Evolutionary conservation across 768 basidiomycete genomes (phyloP).

Genomic region (Lyophyllum decastes): DNA sequence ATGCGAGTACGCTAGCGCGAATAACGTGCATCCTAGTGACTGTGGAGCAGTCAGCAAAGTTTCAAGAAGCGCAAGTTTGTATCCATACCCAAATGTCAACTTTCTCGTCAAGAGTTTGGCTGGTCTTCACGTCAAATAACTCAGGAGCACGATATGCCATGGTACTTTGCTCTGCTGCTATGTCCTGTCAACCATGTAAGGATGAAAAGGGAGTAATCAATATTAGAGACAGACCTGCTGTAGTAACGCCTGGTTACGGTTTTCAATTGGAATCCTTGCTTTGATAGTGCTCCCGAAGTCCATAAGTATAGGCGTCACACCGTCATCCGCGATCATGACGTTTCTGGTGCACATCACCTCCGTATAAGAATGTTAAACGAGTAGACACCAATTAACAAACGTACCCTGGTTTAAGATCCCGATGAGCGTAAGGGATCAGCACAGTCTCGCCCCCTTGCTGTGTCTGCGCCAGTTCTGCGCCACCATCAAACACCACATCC

Average conservation of each 20-base stretch:
- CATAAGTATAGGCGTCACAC: slow-evolving; percentile 88
- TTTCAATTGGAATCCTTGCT: slow-evolving; percentile 81
- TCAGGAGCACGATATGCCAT: slow-evolving; percentile 99
- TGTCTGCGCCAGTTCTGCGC: slow-evolving; percentile 60
- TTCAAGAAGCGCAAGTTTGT: background rate
- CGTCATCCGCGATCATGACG: slow-evolving; percentile 95
- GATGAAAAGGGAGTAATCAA: background rate
- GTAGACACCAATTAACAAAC: slow-evolving; percentile 25
- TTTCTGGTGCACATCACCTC: slow-evolving; percentile 57
- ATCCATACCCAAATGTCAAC: slow-evolving; percentile 91
- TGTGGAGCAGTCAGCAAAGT: slow-evolving; percentile 29
- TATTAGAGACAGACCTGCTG: slow-evolving; percentile 65
- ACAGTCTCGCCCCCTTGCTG: slow-evolving; percentile 47
- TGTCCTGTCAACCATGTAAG: slow-evolving; percentile 54
- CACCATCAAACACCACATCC: slow-evolving; percentile 77
- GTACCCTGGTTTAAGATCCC: slow-evolving; percentile 95
- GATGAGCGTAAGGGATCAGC: slow-evolving; percentile 89
- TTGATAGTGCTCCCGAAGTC: slow-evolving; percentile 93
- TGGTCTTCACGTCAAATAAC: slow-evolving; percentile 96
- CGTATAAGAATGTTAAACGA: background rate
- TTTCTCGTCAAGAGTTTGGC: slow-evolving; percentile 83
- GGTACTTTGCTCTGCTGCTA: slow-evolving; percentile 96
- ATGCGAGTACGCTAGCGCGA: slow-evolving; percentile 91
- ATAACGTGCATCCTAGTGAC: slow-evolving; percentile 96
- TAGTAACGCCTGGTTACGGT: slow-evolving; percentile 80